Evolutionary conservation across 2,329 filamentous ascomycete species (phyloP), one percentile per base, ranked within the genome.

Genomic region (Sclerotinia subarctica): DNA sequence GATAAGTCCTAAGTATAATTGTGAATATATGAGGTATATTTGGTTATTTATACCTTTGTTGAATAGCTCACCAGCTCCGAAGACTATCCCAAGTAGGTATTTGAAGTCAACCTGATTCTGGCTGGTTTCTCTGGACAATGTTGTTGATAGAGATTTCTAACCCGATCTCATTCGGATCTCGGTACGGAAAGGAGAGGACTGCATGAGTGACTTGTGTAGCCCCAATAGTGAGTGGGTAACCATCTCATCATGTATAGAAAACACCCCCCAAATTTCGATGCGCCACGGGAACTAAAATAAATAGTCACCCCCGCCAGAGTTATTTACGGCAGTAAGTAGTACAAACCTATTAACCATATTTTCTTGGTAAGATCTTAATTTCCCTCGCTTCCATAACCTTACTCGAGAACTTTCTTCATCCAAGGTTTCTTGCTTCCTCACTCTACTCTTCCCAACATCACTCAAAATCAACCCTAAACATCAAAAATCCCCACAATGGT

Each of bases 401-500:
- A 29, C 29, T 29, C 2, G 5, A 29, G 17, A 32, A 32, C 42
- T 29, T 35, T 32, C 10, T 17, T 47, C 6, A 3, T 13, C 29
- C 26, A 35, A 47, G 13, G 1, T 3, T 13, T 21, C 5, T 54
- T 54, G 11, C 2, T 35, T 13, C n/a, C 29, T 35, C 44, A 32
- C 49, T 38, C 29, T 26, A 17, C 26, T 6, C 21, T 38, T 13
- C 11, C 24, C 19, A 5, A 35, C 5, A 38, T 15, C 53, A 24
- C 13, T 32, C 29, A 21, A 49, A 21, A 21, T 11, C 5, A 44
- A 11, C 21, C 15, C 5, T 6, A 32, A 32, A 6, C 32, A 6
- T 32, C 32, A 32, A 29, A 19, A 51, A 7, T n/a, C 38, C 7
- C 26, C 32, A 62, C 21, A 62, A 67, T 67, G 56, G 26, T 67